Conservation (phyloP, 2,329 filamentous ascomycete genomes). For the Aspergillus texensis region DNA sequence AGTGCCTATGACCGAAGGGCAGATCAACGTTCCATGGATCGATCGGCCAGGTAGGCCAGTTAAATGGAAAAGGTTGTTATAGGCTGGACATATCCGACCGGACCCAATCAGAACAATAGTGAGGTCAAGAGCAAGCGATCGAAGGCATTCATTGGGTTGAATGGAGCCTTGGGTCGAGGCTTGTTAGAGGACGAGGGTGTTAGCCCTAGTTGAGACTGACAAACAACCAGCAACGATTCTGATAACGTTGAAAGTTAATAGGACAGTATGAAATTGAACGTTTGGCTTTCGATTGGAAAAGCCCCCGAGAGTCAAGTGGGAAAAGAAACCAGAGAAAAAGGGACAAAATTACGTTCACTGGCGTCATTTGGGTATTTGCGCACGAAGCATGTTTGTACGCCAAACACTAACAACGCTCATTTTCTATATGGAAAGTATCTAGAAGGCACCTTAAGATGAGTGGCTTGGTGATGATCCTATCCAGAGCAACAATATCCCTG, state of each 20-base stretch:
- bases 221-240: background rate
- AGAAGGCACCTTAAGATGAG: too few species aligned
- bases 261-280: background rate
- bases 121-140: background rate
- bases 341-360: background rate
- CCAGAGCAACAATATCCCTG: too few species aligned
- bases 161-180: background rate
- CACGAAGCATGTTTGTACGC: too few species aligned
- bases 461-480: too few species aligned
- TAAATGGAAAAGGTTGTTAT: background rate
- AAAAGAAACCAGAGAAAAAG: background rate
- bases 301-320: background rate
- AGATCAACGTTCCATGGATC: background rate
- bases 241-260: background rate
- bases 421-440: too few species aligned
- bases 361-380: background rate
- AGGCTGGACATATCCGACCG: background rate
- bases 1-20: background rate
- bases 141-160: background rate
- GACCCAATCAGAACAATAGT: slow-evolving; percentile 24
- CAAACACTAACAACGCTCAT: too few species aligned
- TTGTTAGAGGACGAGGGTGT: background rate
- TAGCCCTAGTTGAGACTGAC: background rate
- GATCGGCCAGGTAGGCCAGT: background rate
- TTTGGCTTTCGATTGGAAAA: too few species aligned